Evolutionary conservation across 1,284 basidiomycete genomes (phyloP).

Genomic region (Cutaneotrichosporon cutaneum): DNA sequence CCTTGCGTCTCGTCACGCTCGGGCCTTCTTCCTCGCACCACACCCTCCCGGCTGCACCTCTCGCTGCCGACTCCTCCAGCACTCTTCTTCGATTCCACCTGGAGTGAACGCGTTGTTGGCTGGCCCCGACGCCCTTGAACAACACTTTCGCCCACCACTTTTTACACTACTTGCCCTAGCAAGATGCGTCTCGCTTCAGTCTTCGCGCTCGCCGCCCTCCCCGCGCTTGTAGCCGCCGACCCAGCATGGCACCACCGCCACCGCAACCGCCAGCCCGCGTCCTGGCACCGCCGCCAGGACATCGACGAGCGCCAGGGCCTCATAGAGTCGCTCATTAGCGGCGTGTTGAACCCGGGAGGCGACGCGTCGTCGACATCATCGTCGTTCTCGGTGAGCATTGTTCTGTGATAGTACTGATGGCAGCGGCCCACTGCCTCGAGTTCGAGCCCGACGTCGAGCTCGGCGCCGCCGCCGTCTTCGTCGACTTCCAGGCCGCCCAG

Average conservation of each 20-base stretch:
- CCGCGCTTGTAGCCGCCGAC: conserved; percentile 3
- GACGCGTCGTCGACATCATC: not conserved
- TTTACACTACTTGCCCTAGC: not conserved
- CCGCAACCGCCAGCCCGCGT: not conserved
- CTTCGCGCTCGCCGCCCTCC: conserved; percentile 9
- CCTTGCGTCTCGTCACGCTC: not conserved
- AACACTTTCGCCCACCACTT: not conserved
- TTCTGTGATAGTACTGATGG: not conserved
- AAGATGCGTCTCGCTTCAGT: conserved; percentile 11
- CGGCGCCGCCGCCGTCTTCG: not conserved
- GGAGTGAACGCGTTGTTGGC: conserved; percentile 9
- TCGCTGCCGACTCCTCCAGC: not conserved
- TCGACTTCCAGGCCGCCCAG: not conserved
- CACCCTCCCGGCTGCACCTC: not conserved
- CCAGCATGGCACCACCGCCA: not conserved
- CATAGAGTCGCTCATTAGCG: not conserved
- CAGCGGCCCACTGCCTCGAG: not conserved
- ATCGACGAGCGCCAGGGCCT: not conserved
- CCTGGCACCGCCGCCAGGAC: not conserved
- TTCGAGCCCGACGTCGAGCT: not conserved
- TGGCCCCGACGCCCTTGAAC: conserved; percentile 6
- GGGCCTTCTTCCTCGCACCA: conserved; percentile 4
- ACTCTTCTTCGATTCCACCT: not conserved
- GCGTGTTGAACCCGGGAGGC: not conserved
- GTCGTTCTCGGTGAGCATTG: not conserved